Conservation (phyloP, 2,329 filamentous ascomycete species). For the Apiospora kogelbergensis region DNA sequence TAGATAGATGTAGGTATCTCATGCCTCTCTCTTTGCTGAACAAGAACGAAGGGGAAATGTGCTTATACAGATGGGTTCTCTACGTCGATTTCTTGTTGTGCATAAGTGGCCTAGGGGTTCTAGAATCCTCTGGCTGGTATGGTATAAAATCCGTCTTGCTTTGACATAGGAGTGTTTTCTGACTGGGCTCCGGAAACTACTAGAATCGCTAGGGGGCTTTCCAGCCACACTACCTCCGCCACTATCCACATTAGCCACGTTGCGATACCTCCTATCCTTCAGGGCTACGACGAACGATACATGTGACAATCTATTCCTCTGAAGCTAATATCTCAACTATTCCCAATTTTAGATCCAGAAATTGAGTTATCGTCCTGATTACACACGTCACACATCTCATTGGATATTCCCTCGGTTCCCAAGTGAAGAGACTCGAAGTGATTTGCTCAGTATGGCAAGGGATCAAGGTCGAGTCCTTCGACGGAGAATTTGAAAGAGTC, state of each 20-base stretch:
- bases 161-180: neutral
- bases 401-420: neutral
- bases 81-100: neutral
- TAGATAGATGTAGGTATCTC: neutral
- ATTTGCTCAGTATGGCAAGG: constrained; percentile 48
- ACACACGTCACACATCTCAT: neutral
- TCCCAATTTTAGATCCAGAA: too few species aligned
- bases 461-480: constrained; percentile 56
- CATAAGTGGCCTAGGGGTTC: neutral
- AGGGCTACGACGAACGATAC: neutral
- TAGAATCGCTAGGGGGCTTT: neutral
- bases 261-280: neutral
- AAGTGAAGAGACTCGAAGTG: neutral
- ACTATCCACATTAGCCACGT: neutral
- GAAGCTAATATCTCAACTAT: neutral
- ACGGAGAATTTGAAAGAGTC: constrained; percentile 64
- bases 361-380: neutral
- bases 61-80: neutral
- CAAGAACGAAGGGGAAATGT: too few species aligned
- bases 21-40: neutral
- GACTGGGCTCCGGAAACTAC: neutral
- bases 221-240: neutral
- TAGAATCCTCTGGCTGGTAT: neutral
- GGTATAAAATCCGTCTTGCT: neutral
- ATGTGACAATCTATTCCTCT: neutral